A percentile compares a stretch with the other conserved stretches of the same genome.
Conservation (phyloP, 176 grass and related monocot genomes). For the Avena eriantha region DNA sequence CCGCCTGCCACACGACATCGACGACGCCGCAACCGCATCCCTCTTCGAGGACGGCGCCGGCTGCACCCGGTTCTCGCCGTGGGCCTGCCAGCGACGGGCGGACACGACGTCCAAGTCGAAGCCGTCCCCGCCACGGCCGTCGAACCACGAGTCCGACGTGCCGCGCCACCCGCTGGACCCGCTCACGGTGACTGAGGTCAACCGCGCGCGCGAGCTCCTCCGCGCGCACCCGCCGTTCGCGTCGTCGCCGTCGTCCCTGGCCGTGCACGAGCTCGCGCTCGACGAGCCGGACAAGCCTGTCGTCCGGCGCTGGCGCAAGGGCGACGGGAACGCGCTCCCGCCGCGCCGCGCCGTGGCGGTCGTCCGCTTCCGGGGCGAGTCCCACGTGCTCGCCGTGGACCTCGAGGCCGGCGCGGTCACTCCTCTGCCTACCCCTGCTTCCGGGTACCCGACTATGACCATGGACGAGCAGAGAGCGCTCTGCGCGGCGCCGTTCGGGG, state of each 20-base stretch:
- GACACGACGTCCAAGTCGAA: not conserved
- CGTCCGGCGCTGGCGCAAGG: conserved; percentile 52
- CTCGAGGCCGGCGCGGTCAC: conserved; percentile 44
- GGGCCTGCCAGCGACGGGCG: conserved; percentile 22
- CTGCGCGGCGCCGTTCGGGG: conserved; percentile 50
- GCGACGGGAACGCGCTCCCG: conserved; percentile 41
- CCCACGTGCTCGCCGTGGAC: conserved; percentile 61
- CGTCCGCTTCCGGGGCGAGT: conserved; percentile 49
- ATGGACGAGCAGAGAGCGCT: conserved; percentile 68
- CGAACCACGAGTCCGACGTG: conserved; percentile 57
- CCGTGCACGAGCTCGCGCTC: conserved; percentile 75
- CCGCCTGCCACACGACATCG: conserved; percentile 22
- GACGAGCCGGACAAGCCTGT: conserved; percentile 72
- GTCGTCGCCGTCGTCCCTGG: conserved; percentile 59
- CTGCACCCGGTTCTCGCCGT: conserved; percentile 52
- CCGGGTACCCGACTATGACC: conserved; percentile 81
- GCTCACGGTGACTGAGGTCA: conserved; percentile 69
- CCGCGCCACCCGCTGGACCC: conserved; percentile 74
- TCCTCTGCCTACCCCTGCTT: conserved; percentile 47
- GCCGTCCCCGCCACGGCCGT: not conserved
- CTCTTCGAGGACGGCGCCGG: conserved; percentile 32
- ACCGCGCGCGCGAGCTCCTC: conserved; percentile 66
- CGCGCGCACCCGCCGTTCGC: conserved; percentile 59
- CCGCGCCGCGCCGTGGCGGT: conserved; percentile 61
- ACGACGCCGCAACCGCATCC: not conserved